These are phyloP conservation scores for Yamadazyma sp. DNA, from an alignment of 1,139 yeast species.

Conservation along the genomic window DNA sequence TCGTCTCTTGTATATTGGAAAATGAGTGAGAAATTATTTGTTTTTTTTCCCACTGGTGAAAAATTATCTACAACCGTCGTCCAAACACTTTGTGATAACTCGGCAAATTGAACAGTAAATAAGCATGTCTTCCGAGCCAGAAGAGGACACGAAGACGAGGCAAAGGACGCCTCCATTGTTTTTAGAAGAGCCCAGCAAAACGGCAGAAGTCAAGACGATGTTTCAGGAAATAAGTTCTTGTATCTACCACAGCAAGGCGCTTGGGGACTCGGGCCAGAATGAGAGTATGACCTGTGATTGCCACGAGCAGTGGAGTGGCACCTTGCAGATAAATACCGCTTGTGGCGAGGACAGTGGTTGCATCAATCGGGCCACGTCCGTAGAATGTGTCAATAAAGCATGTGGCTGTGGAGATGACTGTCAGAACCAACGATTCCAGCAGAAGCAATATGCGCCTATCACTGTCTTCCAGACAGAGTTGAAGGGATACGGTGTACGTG, in stretches of 20 bases:
- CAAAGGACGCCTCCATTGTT: constrained; percentile 34
- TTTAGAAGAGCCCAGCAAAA: constrained; percentile 53
- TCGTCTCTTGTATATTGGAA: neutral
- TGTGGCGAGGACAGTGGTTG: constrained; percentile 89
- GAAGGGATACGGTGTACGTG: constrained; percentile 90
- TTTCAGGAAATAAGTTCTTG: constrained; percentile 61
- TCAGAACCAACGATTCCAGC: constrained; percentile 85
- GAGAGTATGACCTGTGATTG: constrained; percentile 94
- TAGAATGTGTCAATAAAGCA: constrained; percentile 80
- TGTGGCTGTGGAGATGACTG: constrained; percentile 79
- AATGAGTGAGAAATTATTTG: too few species aligned
- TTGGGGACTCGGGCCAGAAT: constrained; percentile 68
- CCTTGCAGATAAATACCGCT: constrained; percentile 51
- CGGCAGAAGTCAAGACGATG: constrained; percentile 65
- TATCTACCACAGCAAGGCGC: constrained; percentile 54
- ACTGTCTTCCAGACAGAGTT: constrained; percentile 76
- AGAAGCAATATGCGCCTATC: constrained; percentile 65
- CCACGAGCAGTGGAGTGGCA: constrained; percentile 45
- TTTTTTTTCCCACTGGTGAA: neutral
- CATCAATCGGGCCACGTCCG: constrained; percentile 86
- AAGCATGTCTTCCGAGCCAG: constrained; percentile 8
- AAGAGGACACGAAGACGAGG: constrained; percentile 8
- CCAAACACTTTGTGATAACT: too few species aligned
- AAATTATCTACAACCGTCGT: neutral
- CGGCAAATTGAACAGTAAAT: neutral